These are phyloP conservation scores for Clarkia xantiana DNA, from an alignment of 345 rosid genomes.

Conservation along the genomic window DNA sequence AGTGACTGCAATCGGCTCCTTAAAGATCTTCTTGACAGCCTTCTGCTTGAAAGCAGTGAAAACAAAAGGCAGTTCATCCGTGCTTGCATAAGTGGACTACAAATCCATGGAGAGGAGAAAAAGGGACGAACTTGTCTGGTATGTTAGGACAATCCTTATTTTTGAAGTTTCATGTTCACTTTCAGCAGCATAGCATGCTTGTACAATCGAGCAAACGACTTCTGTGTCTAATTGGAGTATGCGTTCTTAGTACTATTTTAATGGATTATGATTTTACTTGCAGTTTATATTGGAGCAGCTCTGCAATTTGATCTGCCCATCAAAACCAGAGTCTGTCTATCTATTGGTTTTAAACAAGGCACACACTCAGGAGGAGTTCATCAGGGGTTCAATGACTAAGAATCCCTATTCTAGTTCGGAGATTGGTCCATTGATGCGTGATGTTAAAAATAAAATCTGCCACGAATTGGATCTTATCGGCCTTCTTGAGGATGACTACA, in stretches of 20 bases:
- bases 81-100: constrained; percentile 84
- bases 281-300: constrained; percentile 99
- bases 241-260: no score
- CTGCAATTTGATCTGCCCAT: constrained; percentile 94
- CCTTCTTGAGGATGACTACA: constrained; percentile 87
- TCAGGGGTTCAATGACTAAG: constrained; percentile 97
- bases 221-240: no score
- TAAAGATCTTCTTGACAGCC: constrained; percentile 85
- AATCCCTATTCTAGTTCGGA: constrained; percentile 95
- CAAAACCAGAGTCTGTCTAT: constrained; percentile 89
- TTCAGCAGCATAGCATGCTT: no score
- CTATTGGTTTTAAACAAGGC: constrained; percentile 80
- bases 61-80: constrained; percentile 84
- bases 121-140: constrained; percentile 85
- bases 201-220: no score
- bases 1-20: constrained; percentile 88
- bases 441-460: constrained; percentile 94
- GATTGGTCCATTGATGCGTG: constrained; percentile 98
- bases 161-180: background rate
- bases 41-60: constrained; percentile 92
- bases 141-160: constrained; percentile 8
- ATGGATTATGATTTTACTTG: constrained; percentile 13
- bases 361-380: constrained; percentile 95
- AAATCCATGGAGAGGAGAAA: constrained; percentile 73
- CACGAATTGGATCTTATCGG: constrained; percentile 80